Percentiles rank a stretch among this genome's conserved stretches.
These are phyloP conservation scores for Citrus hindsii DNA, from an alignment of 345 rosid species.

Conservation along the genomic window DNA sequence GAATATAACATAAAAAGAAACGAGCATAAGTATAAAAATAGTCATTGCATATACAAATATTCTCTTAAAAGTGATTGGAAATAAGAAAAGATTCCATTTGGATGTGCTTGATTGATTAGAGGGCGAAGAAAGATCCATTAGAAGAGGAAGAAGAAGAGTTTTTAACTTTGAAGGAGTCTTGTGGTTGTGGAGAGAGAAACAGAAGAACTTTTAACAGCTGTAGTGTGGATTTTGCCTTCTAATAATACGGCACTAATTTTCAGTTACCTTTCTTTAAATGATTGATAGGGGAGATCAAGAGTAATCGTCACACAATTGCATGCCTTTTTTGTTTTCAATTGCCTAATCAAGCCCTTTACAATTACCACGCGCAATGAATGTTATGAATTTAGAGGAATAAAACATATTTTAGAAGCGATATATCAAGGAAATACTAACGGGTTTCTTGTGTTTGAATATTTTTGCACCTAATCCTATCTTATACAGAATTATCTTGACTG, in stretches of 20 bases:
- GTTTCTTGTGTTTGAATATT: background rate
- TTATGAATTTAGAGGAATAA: background rate
- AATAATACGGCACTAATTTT: too few species aligned
- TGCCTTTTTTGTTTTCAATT: background rate
- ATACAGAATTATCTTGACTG: background rate
- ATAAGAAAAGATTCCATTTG: slow-evolving; percentile 15
- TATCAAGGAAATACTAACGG: background rate
- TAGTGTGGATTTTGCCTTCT: too few species aligned
- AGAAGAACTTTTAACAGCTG: too few species aligned
- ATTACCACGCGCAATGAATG: background rate
- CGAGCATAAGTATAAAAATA: slow-evolving; percentile 22
- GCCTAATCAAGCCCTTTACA: background rate
- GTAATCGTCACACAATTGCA: too few species aligned
- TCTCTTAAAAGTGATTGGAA: slow-evolving; percentile 33
- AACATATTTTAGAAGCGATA: background rate
- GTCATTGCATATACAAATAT: slow-evolving; percentile 19
- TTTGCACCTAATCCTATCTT: background rate
- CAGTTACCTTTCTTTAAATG: too few species aligned
- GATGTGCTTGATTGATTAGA: slow-evolving; percentile 6
- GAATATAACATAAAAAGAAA: slow-evolving; percentile 34
- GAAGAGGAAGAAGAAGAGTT: slow-evolving; percentile 6
- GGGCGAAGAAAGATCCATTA: slow-evolving; percentile 35
- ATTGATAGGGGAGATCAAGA: too few species aligned
- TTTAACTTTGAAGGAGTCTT: slow-evolving; percentile 11
- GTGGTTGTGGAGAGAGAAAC: background rate